Evolutionary conservation across 2,329 filamentous ascomycete species (phyloP), one percentile per base, ranked within the genome.

Genomic region (Alternaria alternata): DNA sequence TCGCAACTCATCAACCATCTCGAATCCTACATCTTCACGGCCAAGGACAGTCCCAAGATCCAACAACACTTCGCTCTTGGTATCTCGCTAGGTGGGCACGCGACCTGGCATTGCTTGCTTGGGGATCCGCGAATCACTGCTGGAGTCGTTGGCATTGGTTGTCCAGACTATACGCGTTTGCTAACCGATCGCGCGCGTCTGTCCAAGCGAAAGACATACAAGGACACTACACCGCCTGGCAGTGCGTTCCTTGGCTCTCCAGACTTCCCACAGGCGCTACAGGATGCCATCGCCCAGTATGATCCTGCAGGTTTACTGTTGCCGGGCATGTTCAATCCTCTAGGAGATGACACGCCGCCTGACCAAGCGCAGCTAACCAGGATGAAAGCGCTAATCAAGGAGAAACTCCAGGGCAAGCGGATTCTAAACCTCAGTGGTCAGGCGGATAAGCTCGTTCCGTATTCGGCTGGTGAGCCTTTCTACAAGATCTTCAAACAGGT

Each of bases 31-130:
- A 80, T 95, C 22, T 90, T 91, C 70, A 84, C 84, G 5, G 79
- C 79, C 8, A 63, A 66, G 14, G 68, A 63, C 59, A 64, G 81
- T 1, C 78, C 81, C n/a, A 76, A 68, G 5, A 83, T 88, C 51
- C 78, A 78, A 14, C 85, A 88, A 52, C 89, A 97, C 76, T 78
- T 96, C 11, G 91, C 90, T 11, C 83, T 96, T 39, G 95, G 95
- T 0, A 87, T 96, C 59, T 94, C 91, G 24, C 81, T 98, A 1
- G 95, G 95, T 6, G 95, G 92, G 0, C 95, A 98, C 77, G 88
- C 91, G 12, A 89, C 90, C 2, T 98, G 94, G 93, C 91, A 96
- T 74, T 85, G 88, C 28, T 80, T 97, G 59, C 86, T 97, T 46
- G 86, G 88, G 38, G 94, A 98, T 61, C 87, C 89, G 18, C 86